Percentiles rank a stretch among this genome's conserved stretches.
Conservation (phyloP, 176 grass and related monocot species). For the Hordeum marinum region DNA sequence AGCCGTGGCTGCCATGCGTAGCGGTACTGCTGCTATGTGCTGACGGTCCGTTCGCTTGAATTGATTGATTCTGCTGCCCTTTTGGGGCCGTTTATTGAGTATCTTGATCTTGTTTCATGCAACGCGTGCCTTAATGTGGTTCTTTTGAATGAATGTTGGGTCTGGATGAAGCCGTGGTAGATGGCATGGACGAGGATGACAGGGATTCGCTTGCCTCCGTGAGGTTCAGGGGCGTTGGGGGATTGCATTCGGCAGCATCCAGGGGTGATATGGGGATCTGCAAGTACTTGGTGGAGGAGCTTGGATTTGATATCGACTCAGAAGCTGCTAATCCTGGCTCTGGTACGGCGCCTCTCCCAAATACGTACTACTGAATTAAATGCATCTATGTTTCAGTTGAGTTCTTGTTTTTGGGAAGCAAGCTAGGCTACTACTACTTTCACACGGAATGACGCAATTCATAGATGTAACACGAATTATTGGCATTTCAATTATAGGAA, state of each 20-base stretch:
- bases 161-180: background rate
- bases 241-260: conserved; percentile 14
- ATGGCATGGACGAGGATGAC: conserved; percentile 10
- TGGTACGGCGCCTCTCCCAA: background rate
- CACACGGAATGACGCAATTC: background rate
- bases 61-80: background rate
- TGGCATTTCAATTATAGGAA: background rate
- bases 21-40: no score
- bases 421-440: background rate
- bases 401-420: background rate
- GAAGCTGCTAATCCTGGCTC: background rate
- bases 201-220: conserved; percentile 3
- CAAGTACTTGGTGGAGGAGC: conserved; percentile 35
- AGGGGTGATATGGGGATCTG: conserved; percentile 9
- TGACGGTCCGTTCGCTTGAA: background rate
- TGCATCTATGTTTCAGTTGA: background rate
- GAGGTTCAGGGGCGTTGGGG: background rate
- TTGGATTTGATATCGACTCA: conserved; percentile 14
- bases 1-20: background rate
- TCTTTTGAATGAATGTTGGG: background rate
- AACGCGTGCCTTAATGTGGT: background rate
- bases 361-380: no score
- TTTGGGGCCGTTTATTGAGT: background rate
- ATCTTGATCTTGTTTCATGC: background rate
- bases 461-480: background rate